phyloP scores from a whole-genome alignment of 2,329 filamentous ascomycete species.

The Fusarium sp. region DNA sequence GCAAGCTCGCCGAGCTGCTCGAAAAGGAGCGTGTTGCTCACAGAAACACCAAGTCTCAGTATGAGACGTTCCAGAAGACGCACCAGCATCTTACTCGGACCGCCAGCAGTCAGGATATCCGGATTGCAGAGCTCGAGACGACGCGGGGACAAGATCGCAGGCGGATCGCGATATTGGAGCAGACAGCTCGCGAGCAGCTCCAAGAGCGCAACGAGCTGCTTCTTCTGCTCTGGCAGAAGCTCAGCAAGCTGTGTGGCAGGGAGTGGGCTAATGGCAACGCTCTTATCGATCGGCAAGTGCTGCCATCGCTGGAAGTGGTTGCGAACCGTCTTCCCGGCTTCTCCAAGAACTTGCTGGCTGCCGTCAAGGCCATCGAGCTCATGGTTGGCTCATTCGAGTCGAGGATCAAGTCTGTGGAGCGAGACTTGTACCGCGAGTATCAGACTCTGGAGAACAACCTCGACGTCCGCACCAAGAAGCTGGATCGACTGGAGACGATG shows the following conservation, averaged over 20 bases:
- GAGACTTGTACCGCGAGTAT: conserved; percentile 91
- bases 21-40: conserved; percentile 91
- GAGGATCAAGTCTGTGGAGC: conserved; percentile 87
- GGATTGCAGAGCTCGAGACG: conserved; percentile 88
- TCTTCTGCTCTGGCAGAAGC: conserved; percentile 88
- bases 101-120: conserved; percentile 84
- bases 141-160: conserved; percentile 81
- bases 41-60: conserved; percentile 86
- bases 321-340: conserved; percentile 88
- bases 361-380: conserved; percentile 87
- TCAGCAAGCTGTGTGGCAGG: conserved; percentile 85
- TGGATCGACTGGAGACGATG: conserved; percentile 87
- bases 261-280: conserved; percentile 94
- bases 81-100: conserved; percentile 89
- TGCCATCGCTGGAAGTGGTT: conserved; percentile 88
- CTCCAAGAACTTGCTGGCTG: conserved; percentile 87
- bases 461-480: conserved; percentile 82
- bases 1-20: conserved; percentile 86
- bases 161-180: conserved; percentile 80
- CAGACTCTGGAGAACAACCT: conserved; percentile 85
- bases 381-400: conserved; percentile 82
- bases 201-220: conserved; percentile 90
- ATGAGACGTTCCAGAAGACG: conserved; percentile 88
- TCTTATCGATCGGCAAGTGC: conserved; percentile 84
- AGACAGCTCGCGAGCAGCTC: conserved; percentile 86